phyloP scores from a whole-genome alignment of 2,329 filamentous ascomycete species.

The Bimuria novae-zelandiae region DNA sequence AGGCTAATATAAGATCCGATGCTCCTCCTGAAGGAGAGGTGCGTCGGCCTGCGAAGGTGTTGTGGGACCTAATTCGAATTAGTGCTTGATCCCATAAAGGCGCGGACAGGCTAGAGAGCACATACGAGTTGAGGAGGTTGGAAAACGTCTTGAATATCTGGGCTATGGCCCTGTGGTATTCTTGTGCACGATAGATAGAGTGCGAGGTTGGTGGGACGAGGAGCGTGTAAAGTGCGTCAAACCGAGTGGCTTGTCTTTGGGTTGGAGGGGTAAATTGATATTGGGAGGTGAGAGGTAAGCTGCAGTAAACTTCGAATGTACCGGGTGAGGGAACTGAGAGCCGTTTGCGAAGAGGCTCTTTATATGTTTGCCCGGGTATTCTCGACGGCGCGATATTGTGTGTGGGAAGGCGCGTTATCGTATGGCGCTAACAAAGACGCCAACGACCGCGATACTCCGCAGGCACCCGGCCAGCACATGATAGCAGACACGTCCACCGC shows the following conservation, averaged over 20 bases:
- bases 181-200: conserved; percentile 14
- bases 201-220: conserved; percentile 14
- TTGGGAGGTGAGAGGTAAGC: background rate
- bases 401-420: conserved; percentile 3
- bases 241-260: background rate
- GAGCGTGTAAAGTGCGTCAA: conserved; percentile 1
- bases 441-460: background rate
- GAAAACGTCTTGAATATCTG: conserved; percentile 92
- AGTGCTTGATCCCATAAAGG: background rate
- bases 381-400: background rate
- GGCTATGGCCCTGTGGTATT: conserved; percentile 47
- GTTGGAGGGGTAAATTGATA: background rate
- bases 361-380: conserved; percentile 8
- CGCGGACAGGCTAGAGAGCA: conserved; percentile 23
- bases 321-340: background rate
- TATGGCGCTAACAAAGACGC: conserved; percentile 2
- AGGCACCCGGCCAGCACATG: conserved; percentile 3
- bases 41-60: conserved; percentile 96
- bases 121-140: conserved; percentile 96
- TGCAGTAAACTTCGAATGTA: background rate
- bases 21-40: conserved; percentile 84
- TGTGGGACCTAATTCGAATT: conserved; percentile 70
- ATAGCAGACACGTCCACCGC: conserved; percentile 5
- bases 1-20: conserved; percentile 59
- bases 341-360: background rate